Percentiles rank a stretch among this genome's conserved stretches.
These are phyloP conservation scores for Plasmopara viticola DNA, from an alignment of 352 stramenopile genomes.

Conservation along the genomic window DNA sequence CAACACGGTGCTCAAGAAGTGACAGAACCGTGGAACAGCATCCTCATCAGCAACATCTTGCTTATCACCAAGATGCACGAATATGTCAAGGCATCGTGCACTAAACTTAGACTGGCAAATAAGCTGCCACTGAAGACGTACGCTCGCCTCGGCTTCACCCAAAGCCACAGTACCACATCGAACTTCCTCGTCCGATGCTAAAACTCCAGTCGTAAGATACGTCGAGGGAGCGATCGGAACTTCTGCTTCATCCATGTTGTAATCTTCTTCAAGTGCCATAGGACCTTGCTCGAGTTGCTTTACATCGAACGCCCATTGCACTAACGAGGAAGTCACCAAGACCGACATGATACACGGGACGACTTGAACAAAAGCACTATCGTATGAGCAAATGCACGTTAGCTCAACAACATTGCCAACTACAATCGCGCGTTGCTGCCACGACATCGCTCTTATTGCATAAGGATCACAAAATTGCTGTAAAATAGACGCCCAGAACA, in stretches of 20 bases:
- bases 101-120: slow-evolving; percentile 39
- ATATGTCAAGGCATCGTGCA: slow-evolving; percentile 26
- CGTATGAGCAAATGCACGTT: slow-evolving; percentile 21
- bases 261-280: slow-evolving; percentile 13
- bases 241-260: slow-evolving; percentile 25
- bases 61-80: slow-evolving; percentile 11
- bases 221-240: slow-evolving; percentile 5
- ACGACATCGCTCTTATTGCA: slow-evolving; percentile 12
- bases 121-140: slow-evolving; percentile 40
- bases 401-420: slow-evolving; percentile 38
- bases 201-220: slow-evolving; percentile 7
- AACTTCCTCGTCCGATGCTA: slow-evolving; percentile 18
- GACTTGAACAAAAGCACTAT: slow-evolving; percentile 17
- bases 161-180: slow-evolving; percentile 8
- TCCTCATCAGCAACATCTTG: slow-evolving; percentile 7
- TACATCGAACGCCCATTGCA: slow-evolving; percentile 35
- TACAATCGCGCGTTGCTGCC: slow-evolving; percentile 25
- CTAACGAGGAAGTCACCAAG: slow-evolving; percentile 23
- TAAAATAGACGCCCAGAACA: slow-evolving; percentile 13
- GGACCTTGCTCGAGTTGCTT: slow-evolving; percentile 17
- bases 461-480: slow-evolving; percentile 1
- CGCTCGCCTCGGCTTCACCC: slow-evolving; percentile 6
- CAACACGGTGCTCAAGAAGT: slow-evolving; percentile 35
- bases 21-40: slow-evolving; percentile 28
- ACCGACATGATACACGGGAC: slow-evolving; percentile 20